Percentiles rank a stretch among this genome's conserved stretches.
Evolutionary conservation across 1,284 basidiomycete genomes (phyloP).

Genomic region (Thecaphora thlaspeos): DNA sequence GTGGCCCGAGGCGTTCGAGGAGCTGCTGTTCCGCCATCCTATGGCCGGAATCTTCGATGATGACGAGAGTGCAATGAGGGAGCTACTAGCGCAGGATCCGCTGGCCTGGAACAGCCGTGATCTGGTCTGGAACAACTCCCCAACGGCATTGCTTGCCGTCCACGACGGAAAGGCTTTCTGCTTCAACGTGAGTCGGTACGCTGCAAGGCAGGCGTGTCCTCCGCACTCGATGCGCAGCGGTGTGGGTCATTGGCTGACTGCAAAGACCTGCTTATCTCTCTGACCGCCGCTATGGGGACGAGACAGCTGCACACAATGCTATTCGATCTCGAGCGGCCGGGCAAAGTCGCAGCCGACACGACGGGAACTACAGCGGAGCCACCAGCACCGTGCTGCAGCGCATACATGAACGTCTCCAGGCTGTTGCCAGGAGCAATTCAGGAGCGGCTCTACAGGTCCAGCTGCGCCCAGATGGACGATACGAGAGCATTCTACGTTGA

Average conservation of each 20-base stretch:
- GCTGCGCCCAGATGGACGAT: constrained; percentile 16
- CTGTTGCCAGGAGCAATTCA: no score
- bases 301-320: not conserved
- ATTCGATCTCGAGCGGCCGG: not conserved
- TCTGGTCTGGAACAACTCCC: constrained; percentile 15
- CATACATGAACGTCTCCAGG: no score
- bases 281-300: not conserved
- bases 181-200: constrained; percentile 9
- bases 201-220: not conserved
- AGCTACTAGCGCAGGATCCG: constrained; percentile 1
- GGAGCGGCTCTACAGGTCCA: constrained; percentile 4
- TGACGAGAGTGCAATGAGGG: constrained; percentile 2
- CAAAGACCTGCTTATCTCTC: not conserved
- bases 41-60: constrained; percentile 3
- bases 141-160: constrained; percentile 28
- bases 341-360: not conserved
- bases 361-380: not conserved
- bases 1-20: constrained; percentile 17
- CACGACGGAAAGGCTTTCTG: constrained; percentile 31
- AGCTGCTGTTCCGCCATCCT: constrained; percentile 23
- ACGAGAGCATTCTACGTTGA: constrained; percentile 9
- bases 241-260: not conserved
- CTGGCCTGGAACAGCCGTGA: constrained; percentile 14
- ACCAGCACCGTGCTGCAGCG: not conserved
- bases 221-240: no score